These are phyloP conservation scores for Sonneratia alba DNA, from an alignment of 345 rosid genomes.

Conservation along the genomic window DNA sequence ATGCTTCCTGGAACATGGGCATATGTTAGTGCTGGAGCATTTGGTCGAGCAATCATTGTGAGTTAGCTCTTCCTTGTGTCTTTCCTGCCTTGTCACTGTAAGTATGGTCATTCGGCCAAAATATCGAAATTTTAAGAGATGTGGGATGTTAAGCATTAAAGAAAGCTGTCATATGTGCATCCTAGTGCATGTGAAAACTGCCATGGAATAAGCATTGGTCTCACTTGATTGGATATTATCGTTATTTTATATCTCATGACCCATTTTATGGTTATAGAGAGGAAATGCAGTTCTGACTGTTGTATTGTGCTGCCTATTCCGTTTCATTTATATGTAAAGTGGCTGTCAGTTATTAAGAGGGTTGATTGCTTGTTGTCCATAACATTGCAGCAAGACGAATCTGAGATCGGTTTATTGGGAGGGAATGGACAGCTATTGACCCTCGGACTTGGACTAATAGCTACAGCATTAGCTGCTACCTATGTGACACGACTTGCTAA, in stretches of 20 bases:
- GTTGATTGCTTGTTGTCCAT: neutral
- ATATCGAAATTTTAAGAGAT: neutral
- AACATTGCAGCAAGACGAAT: conserved; percentile 74
- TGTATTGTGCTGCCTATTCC: neutral
- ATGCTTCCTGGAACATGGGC: conserved; percentile 98
- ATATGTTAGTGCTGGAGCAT: conserved; percentile 90
- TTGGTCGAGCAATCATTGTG: conserved; percentile 82
- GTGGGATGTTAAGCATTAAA: neutral
- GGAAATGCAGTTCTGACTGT: neutral
- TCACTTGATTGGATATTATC: neutral
- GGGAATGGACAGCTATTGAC: conserved; percentile 74
- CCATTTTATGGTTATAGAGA: neutral
- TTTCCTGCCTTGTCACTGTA: neutral
- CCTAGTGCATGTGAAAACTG: neutral
- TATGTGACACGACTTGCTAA: conserved; percentile 85
- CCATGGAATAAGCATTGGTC: neutral
- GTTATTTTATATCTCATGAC: neutral
- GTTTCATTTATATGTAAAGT: neutral
- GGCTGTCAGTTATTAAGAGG: neutral
- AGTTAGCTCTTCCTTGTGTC: conserved; percentile 21
- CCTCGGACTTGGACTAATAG: conserved; percentile 75
- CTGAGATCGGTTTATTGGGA: conserved; percentile 43
- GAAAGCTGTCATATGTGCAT: neutral
- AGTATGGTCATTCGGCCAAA: neutral
- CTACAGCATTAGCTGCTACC: conserved; percentile 75